Evolutionary conservation across 495 filamentous ascomycete genomes (phyloP).

Genomic region (Glutinoglossum americanum): DNA sequence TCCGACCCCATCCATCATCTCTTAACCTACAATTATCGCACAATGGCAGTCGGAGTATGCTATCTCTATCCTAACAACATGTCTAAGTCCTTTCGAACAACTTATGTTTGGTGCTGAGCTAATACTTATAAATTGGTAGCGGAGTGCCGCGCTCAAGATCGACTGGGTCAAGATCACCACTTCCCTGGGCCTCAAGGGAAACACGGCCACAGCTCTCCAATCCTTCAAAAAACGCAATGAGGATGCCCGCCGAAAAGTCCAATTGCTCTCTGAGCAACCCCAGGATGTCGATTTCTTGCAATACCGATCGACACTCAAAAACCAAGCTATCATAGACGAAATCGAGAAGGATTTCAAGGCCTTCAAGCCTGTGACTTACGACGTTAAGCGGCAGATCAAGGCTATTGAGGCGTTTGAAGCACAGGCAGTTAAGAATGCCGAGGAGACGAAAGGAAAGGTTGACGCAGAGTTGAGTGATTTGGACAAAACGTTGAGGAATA

Average conservation of each 20-base stretch:
- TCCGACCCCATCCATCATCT: slow-evolving; percentile 18
- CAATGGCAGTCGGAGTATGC: slow-evolving; percentile 83
- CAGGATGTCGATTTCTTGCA: slow-evolving; percentile 75
- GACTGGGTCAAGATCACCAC: slow-evolving; percentile 86
- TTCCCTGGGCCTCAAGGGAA: slow-evolving; percentile 87
- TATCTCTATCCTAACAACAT: not conserved
- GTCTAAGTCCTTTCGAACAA: not conserved
- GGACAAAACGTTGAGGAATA: slow-evolving; percentile 85
- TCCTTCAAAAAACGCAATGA: slow-evolving; percentile 99
- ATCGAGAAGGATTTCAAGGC: slow-evolving; percentile 79
- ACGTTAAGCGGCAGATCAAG: slow-evolving; percentile 79
- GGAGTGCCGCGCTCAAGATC: slow-evolving; percentile 96
- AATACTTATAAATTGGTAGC: slow-evolving; percentile 30
- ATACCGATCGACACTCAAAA: slow-evolving; percentile 84
- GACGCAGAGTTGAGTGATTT: slow-evolving; percentile 82
- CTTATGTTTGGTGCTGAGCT: not conserved
- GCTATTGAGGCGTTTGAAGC: slow-evolving; percentile 95
- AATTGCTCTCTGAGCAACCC: slow-evolving; percentile 52
- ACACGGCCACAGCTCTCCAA: slow-evolving; percentile 71
- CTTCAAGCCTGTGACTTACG: slow-evolving; percentile 83
- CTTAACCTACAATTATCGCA: slow-evolving; percentile 27
- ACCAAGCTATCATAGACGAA: slow-evolving; percentile 82
- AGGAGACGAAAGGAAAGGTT: slow-evolving; percentile 87
- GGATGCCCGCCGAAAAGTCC: slow-evolving; percentile 83
- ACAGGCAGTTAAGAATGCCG: slow-evolving; percentile 87